Evolutionary conservation across 2,329 filamentous ascomycete species (phyloP), one percentile per base, ranked within the genome.

Genomic region (Talaromyces verruculosus): DNA sequence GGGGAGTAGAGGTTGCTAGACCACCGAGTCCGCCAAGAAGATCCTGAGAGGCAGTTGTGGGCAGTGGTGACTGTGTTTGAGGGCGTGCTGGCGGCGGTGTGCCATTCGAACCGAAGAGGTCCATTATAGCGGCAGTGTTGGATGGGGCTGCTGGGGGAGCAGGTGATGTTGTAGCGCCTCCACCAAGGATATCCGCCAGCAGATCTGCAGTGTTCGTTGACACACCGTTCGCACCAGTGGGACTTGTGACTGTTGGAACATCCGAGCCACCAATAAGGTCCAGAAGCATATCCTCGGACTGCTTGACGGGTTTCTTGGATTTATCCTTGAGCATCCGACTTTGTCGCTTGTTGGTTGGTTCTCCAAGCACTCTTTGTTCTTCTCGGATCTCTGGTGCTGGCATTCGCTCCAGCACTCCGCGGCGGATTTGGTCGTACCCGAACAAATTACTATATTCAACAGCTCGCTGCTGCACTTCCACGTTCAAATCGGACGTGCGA

Each of bases 391-490:
- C 94, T 8, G 95, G 95, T 1, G 95, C 88, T 7, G 95, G 95
- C 96, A 99, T 99, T 78, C 95, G 96, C 80, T 99, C 95, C 11
- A 99, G 83, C 2, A 99, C 95, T 66, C 95, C 95, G 67, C 87
- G 87, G 64, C 94, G 89, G 65, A 99, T 91, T 67, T 92, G 84
- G 71, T 99, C 93, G 73, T 92, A 92, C 0, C 87, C 87, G 73
- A 99, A 98, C n/a, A 99, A 84, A 74, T 98, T 98, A 66, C 89
- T 88, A 73, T 98, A 99, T 77, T 99, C 95, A 22, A 97, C 93
- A 5, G 94, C 91, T 76, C 95, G 89, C 79, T 99, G 95, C 78
- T 99, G 96, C 28, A 98, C 91, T 77, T 99, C 95, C 30, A 98
- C 90, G 73, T 96, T 94, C 62, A 99, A 83, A 76, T 95, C 96